Percentiles rank a stretch among this genome's conserved stretches.
Evolutionary conservation across 345 rosid genomes (phyloP).

Genomic region (Brassica juncea): DNA sequence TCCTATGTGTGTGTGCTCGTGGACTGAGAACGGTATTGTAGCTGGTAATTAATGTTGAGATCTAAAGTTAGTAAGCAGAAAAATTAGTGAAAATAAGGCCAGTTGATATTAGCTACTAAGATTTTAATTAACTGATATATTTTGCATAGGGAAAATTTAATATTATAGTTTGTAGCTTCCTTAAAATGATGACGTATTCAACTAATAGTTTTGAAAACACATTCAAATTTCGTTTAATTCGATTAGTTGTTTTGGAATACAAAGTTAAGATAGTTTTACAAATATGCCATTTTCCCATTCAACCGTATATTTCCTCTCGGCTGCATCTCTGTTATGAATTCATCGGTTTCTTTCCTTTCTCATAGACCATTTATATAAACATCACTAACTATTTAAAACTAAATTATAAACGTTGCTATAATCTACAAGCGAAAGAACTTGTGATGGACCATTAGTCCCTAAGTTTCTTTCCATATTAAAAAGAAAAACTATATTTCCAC

Average conservation of each 20-base stretch:
- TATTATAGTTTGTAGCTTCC: neutral
- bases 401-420: neutral
- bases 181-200: neutral
- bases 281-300: neutral
- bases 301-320: neutral
- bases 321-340: neutral
- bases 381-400: neutral
- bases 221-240: neutral
- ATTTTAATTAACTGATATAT: too few species aligned
- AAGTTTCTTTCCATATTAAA: neutral
- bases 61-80: neutral
- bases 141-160: neutral
- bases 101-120: too few species aligned
- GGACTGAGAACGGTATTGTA: neutral
- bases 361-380: too few species aligned
- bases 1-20: neutral
- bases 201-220: neutral
- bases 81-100: neutral
- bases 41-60: neutral
- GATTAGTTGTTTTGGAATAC: neutral
- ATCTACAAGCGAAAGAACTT: neutral
- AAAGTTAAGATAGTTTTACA: neutral
- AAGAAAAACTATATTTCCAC: neutral
- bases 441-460: neutral
- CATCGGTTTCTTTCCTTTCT: neutral